phyloP scores from a whole-genome alignment of 164 flowering plant genomes.

The Tinospora cordifolia region DNA sequence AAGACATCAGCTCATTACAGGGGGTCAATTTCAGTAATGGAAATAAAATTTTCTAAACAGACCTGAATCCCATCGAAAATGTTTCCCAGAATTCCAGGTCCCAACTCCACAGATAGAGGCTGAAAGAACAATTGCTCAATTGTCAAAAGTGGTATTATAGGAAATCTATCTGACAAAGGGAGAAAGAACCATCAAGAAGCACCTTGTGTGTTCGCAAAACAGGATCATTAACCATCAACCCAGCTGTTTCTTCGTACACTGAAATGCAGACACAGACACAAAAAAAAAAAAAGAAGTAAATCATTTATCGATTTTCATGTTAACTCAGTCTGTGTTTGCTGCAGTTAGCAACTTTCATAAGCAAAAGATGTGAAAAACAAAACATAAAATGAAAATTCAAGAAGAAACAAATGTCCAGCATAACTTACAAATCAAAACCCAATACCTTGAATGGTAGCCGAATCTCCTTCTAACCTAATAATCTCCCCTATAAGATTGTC shows the following conservation, averaged over 20 bases:
- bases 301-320: neutral
- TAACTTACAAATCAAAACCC: neutral
- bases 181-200: neutral
- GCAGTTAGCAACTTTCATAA: neutral
- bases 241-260: conserved; percentile 99
- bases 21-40: neutral
- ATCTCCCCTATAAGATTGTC: conserved; percentile 97
- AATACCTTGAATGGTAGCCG: conserved; percentile 98
- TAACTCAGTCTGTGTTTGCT: neutral
- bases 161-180: neutral
- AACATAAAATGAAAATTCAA: neutral
- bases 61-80: conserved; percentile 99
- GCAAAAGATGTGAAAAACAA: neutral
- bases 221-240: conserved; percentile 92
- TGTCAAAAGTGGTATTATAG: neutral
- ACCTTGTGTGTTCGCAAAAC: conserved; percentile 95
- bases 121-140: conserved; percentile 26
- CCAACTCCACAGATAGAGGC: conserved; percentile 97
- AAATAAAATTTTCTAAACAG: conserved; percentile 11
- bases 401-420: neutral
- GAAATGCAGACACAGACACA: conserved; percentile 12
- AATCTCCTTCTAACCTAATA: conserved; percentile 97
- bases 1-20: neutral
- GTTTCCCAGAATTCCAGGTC: conserved; percentile 97
- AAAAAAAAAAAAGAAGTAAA: neutral